Evolutionary conservation across 2,329 filamentous ascomycete species (phyloP).

Genomic region (Nemania sp.): DNA sequence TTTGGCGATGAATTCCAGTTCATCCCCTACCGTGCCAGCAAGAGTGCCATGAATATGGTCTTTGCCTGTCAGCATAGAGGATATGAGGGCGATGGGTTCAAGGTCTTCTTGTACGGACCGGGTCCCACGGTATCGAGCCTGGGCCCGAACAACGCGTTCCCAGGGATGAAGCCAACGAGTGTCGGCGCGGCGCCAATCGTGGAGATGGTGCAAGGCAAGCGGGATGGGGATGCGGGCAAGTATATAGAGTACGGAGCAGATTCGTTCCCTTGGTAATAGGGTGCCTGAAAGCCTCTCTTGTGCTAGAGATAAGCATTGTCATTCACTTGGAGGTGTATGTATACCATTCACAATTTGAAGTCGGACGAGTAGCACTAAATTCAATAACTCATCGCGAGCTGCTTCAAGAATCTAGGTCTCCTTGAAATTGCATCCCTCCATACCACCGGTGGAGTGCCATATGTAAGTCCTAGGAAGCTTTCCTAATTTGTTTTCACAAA

Average conservation of each 20-base stretch:
- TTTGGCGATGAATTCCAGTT: neutral
- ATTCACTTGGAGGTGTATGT: neutral
- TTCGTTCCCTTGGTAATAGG: constrained; percentile 16
- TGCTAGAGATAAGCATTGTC: neutral
- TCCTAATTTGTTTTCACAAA: too few species aligned
- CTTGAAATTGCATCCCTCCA: neutral
- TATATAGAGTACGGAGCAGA: constrained; percentile 23
- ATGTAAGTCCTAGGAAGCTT: neutral
- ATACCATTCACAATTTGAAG: neutral
- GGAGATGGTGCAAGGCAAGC: constrained; percentile 18
- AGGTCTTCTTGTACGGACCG: constrained; percentile 27
- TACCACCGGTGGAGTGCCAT: neutral
- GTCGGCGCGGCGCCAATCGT: constrained; percentile 25
- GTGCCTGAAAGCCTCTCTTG: neutral
- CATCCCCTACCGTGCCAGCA: constrained; percentile 19
- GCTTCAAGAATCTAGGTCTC: neutral
- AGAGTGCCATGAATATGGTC: constrained; percentile 28
- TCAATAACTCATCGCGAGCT: neutral
- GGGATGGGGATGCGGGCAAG: constrained; percentile 23
- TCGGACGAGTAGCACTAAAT: neutral
- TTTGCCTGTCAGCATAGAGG: constrained; percentile 17
- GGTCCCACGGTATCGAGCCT: constrained; percentile 25
- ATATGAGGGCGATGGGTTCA: constrained; percentile 17
- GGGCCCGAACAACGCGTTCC: neutral
- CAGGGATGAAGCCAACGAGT: constrained; percentile 18